Evolutionary conservation across 129 eudicot species (phyloP).

Genomic region (Arctium minus): DNA sequence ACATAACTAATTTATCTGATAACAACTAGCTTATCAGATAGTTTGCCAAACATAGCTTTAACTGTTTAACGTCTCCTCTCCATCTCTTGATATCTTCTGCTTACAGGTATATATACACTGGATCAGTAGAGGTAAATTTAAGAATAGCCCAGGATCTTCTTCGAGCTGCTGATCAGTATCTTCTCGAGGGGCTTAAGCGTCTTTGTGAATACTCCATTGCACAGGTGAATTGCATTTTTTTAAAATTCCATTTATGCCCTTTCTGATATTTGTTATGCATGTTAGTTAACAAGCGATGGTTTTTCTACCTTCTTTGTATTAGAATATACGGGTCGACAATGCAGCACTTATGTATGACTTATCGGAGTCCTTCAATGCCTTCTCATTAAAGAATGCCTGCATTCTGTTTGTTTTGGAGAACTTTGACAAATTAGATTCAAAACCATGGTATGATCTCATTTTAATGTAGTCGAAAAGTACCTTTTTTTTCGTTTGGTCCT

Average conservation of each 20-base stretch:
- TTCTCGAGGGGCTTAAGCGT: slow-evolving; percentile 78
- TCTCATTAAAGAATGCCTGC: slow-evolving; percentile 67
- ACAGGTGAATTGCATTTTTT: slow-evolving; percentile 37
- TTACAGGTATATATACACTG: slow-evolving; percentile 82
- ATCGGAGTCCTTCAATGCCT: slow-evolving; percentile 79
- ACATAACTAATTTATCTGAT: background rate
- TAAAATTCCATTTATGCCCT: background rate
- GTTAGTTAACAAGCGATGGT: background rate
- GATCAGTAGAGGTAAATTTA: slow-evolving; percentile 66
- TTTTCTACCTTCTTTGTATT: background rate
- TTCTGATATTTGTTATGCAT: background rate
- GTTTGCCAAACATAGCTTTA: background rate
- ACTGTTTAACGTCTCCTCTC: background rate
- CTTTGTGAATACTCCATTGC: slow-evolving; percentile 84
- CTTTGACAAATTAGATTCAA: slow-evolving; percentile 39
- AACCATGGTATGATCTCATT: slow-evolving; percentile 60
- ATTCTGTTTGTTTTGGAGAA: slow-evolving; percentile 71
- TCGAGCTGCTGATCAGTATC: slow-evolving; percentile 83
- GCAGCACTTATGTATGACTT: slow-evolving; percentile 72
- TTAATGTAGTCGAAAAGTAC: background rate
- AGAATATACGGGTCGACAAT: slow-evolving; percentile 74
- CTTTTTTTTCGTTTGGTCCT: background rate
- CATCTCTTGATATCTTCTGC: background rate
- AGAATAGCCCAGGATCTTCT: slow-evolving; percentile 80
- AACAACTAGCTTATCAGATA: background rate